phyloP scores from a whole-genome alignment of 352 stramenopile genomes.

The Plasmopara viticola region DNA sequence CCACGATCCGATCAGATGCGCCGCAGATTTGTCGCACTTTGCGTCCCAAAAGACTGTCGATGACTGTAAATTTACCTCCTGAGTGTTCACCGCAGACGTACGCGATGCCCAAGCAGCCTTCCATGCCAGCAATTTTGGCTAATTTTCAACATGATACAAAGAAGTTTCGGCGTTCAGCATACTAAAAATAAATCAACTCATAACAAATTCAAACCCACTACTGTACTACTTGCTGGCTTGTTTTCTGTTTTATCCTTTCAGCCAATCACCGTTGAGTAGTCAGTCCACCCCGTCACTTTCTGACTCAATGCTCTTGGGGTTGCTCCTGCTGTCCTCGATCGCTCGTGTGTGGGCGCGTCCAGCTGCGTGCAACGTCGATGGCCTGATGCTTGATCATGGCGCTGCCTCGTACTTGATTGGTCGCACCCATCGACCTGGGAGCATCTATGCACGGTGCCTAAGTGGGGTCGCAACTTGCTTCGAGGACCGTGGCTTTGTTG shows the following conservation, averaged over 20 bases:
- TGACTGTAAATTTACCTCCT: conserved; percentile 17
- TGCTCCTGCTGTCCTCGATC: conserved; percentile 13
- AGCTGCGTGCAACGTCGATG: conserved; percentile 37
- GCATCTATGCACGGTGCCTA: conserved; percentile 48
- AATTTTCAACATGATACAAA: conserved; percentile 1
- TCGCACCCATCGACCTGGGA: conserved; percentile 33
- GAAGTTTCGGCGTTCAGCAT: not conserved
- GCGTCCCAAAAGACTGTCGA: conserved; percentile 31
- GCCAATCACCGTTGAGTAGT: conserved; percentile 22
- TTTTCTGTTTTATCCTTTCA: conserved; percentile 1
- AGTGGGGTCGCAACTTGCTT: conserved; percentile 44
- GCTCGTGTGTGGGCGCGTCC: conserved; percentile 7
- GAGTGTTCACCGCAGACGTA: conserved; percentile 42
- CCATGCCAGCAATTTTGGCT: not conserved
- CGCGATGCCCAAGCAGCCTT: conserved; percentile 1
- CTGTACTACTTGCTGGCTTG: too few species aligned
- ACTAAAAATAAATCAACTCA: too few species aligned
- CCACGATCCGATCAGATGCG: conserved; percentile 40
- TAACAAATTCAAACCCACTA: too few species aligned
- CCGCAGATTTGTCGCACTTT: conserved; percentile 53
- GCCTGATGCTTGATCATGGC: conserved; percentile 34
- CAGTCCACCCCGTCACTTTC: conserved; percentile 14
- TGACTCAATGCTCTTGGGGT: conserved; percentile 5
- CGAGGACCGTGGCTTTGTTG: conserved; percentile 54
- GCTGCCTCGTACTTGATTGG: conserved; percentile 50